Evolutionary conservation across 495 filamentous ascomycete genomes (phyloP).

Genomic region (Saxophila tyrrhenica): DNA sequence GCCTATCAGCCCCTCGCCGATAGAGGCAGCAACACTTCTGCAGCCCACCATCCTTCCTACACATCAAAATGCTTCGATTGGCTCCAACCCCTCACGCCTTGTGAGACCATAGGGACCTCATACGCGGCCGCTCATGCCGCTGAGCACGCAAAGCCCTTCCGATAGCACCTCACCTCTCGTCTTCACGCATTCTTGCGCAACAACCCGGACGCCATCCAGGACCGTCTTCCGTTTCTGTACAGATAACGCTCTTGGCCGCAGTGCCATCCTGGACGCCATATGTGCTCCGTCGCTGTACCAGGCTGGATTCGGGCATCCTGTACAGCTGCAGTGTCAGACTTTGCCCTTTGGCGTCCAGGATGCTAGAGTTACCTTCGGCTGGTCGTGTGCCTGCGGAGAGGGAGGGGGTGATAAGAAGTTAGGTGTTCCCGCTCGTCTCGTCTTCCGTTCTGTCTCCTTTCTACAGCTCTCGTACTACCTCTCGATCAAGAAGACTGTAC

Average conservation of each 20-base stretch:
- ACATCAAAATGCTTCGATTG: not conserved
- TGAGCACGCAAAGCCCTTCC: not conserved
- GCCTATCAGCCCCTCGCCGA: too few relatives aligned
- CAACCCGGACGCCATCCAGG: constrained; percentile 3
- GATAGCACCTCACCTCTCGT: constrained; percentile 2
- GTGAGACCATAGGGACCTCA: too few relatives aligned
- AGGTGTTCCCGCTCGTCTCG: not conserved
- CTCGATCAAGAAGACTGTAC: not conserved
- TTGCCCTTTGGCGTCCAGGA: not conserved
- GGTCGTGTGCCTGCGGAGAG: not conserved
- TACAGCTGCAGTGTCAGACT: not conserved
- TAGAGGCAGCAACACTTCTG: too few relatives aligned
- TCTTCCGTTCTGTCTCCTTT: not conserved
- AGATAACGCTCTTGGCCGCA: not conserved
- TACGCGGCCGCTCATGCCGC: too few relatives aligned
- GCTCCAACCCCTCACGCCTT: constrained; percentile 2
- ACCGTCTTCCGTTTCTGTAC: not conserved
- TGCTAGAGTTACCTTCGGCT: too few relatives aligned
- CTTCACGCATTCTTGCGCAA: not conserved
- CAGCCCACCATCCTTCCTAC: not conserved
- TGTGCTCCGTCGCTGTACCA: not conserved
- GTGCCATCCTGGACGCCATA: not conserved
- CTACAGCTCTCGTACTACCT: not conserved
- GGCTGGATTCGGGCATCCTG: not conserved
- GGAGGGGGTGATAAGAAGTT: not conserved